phyloP scores from a whole-genome alignment of 2,329 filamentous ascomycete species.

The Aspergillus luchuensis region DNA sequence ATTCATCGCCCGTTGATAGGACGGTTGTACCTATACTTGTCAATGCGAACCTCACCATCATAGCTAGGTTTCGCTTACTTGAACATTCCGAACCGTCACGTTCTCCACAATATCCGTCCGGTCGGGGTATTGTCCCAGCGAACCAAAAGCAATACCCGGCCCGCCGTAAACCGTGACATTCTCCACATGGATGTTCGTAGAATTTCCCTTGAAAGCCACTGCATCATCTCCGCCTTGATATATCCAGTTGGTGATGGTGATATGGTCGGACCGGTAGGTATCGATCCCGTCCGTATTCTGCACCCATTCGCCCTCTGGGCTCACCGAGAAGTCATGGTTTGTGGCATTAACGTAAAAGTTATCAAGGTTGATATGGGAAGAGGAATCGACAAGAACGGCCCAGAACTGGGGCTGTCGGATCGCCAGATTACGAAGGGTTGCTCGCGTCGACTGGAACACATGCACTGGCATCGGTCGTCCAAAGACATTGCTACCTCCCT shows the following conservation, averaged over 20 bases:
- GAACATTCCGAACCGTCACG: constrained; percentile 40
- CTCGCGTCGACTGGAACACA: constrained; percentile 53
- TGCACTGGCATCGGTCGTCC: constrained; percentile 57
- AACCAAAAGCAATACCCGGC: constrained; percentile 44
- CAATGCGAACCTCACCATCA: neutral
- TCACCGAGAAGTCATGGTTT: constrained; percentile 36
- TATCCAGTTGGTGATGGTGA: constrained; percentile 26
- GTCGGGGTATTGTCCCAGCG: constrained; percentile 43
- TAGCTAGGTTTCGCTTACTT: neutral
- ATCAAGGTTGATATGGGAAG: constrained; percentile 54
- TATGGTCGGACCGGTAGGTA: constrained; percentile 54
- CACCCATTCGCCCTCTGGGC: constrained; percentile 39
- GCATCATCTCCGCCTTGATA: constrained; percentile 43
- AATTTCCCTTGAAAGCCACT: constrained; percentile 46
- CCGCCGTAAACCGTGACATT: constrained; percentile 44
- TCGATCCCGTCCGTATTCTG: constrained; percentile 56
- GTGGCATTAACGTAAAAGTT: constrained; percentile 56
- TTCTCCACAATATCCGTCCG: constrained; percentile 42
- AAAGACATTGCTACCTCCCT: constrained; percentile 51
- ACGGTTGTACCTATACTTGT: neutral
- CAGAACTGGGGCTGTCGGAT: constrained; percentile 56
- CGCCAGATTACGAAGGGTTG: constrained; percentile 50
- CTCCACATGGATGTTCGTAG: constrained; percentile 42
- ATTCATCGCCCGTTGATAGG: neutral
- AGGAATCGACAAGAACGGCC: constrained; percentile 51